Percentiles rank a stretch among this genome's conserved stretches.
These are phyloP conservation scores for Phytophthora europaea DNA, from an alignment of 352 stramenopile species.

Conservation along the genomic window DNA sequence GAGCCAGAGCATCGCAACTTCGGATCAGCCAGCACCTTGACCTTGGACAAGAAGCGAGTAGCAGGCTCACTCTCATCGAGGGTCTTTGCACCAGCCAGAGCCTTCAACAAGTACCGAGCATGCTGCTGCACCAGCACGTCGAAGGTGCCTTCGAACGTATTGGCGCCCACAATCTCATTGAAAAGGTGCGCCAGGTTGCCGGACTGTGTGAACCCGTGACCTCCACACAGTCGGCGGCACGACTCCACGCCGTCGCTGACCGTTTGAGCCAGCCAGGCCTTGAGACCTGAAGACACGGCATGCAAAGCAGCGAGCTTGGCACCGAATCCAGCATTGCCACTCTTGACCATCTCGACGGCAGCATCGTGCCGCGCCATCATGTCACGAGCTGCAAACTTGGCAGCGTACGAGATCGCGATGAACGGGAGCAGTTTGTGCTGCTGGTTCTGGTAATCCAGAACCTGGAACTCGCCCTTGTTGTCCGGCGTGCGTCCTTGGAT, in stretches of 20 bases:
- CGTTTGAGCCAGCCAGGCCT: conserved; percentile 57
- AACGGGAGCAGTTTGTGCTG: conserved; percentile 52
- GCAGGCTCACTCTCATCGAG: not conserved
- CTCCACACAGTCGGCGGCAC: conserved; percentile 56
- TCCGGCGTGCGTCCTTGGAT: conserved; percentile 46
- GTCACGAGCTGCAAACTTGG: conserved; percentile 39
- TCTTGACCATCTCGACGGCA: conserved; percentile 46
- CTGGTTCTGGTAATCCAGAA: conserved; percentile 67
- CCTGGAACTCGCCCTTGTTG: conserved; percentile 52
- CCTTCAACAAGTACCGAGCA: conserved; percentile 67
- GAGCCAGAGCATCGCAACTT: conserved; percentile 49
- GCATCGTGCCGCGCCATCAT: conserved; percentile 49
- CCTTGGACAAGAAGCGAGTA: conserved; percentile 52
- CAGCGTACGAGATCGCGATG: conserved; percentile 44
- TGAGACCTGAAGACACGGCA: conserved; percentile 62
- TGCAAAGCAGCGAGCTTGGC: conserved; percentile 62
- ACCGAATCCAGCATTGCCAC: conserved; percentile 42
- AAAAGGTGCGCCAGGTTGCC: conserved; percentile 47
- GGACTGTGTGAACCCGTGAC: conserved; percentile 50
- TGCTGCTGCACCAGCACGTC: conserved; percentile 82
- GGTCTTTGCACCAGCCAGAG: conserved; percentile 6
- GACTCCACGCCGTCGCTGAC: conserved; percentile 59
- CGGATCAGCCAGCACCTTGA: conserved; percentile 40
- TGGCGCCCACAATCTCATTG: conserved; percentile 52
- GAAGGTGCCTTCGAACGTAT: conserved; percentile 76